phyloP scores from a whole-genome alignment of 2,329 filamentous ascomycete species.

The Emergomyces pasteurianus region DNA sequence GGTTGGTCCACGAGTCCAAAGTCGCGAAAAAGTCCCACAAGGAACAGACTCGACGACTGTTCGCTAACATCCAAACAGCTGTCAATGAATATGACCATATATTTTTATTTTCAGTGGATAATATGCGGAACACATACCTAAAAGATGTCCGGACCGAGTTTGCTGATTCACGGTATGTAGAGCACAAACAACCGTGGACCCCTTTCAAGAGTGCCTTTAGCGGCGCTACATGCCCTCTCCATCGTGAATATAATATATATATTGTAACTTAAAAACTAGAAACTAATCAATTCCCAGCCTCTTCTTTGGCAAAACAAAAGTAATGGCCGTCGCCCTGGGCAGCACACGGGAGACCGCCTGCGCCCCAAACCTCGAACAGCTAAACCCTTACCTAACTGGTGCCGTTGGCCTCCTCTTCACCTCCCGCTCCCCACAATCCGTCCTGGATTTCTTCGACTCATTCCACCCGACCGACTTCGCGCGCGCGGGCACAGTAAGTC shows the following conservation, averaged over 20 bases:
- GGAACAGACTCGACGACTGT: constrained; percentile 75
- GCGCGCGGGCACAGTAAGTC: constrained; percentile 66
- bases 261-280: neutral
- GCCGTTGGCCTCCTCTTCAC: constrained; percentile 87
- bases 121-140: constrained; percentile 95
- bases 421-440: constrained; percentile 55
- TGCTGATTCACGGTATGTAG: constrained; percentile 62
- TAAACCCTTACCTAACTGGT: constrained; percentile 60
- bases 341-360: constrained; percentile 64
- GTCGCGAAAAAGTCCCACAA: constrained; percentile 87
- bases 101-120: constrained; percentile 87
- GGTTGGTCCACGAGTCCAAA: constrained; percentile 79
- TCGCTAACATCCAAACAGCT: constrained; percentile 74
- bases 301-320: constrained; percentile 99
- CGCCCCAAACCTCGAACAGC: constrained; percentile 61
- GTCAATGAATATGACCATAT: constrained; percentile 78
- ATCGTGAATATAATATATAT: neutral
- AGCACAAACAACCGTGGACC: constrained; percentile 10
- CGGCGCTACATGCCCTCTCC: neutral
- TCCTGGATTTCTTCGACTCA: constrained; percentile 60
- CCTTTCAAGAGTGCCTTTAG: neutral
- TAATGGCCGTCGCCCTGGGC: constrained; percentile 93
- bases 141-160: constrained; percentile 83
- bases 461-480: constrained; percentile 78
- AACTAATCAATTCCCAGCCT: constrained; percentile 43